Base-by-base conservation (phyloP, 2,329 filamentous ascomycete genomes). In the Ambrosiella cleistominuta region DNA sequence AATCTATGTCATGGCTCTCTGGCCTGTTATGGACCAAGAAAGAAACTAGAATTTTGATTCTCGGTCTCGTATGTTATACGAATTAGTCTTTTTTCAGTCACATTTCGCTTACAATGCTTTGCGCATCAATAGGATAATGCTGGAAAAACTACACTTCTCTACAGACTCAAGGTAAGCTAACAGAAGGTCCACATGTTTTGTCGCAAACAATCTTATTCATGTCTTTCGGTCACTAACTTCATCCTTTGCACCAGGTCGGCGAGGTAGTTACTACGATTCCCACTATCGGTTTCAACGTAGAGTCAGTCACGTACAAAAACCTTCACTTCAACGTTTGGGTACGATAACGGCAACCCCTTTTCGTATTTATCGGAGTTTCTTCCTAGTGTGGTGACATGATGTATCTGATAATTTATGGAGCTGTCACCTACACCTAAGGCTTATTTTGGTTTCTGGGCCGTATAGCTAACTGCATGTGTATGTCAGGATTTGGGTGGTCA, bases 291-390 rank as follows among this genome's bases (percentile, higher is more conserved):
- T 98, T 98, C 78, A 98, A 98, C 70, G 93, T 98, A 66, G 93
- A 98, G 73, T 95, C 89, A 19, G 93, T 98, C 63, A 93, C 89
- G 65, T 98, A 98, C 77, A 91, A 91, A 71, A 97, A 96, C 70
- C 79, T 98, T 62, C 95, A 96, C 71, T 95, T 98, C 71, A 97
- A 97, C 68, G 93, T 98, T 67, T 98, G 93, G 93, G 85, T 88
- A 83, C 59, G 82, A 45, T 27, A 27, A 27, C 27, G 27, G 45
- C 39, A 39, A 42, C 8, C 38, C 36, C 37, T 55, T 56, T 59
- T 38, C 45, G 19, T 19, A 8, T 40, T 39, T 51, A 39, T 39
- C 13, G 49, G n/a, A 15, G 35, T n/a, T 52, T 55, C 44, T 13
- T 55, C 53, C 15, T 39, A 55, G 27, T 27, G 27, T 27, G 27